Evolutionary conservation across 768 basidiomycete genomes (phyloP).

Genomic region (Stropharia rugosoannulata): DNA sequence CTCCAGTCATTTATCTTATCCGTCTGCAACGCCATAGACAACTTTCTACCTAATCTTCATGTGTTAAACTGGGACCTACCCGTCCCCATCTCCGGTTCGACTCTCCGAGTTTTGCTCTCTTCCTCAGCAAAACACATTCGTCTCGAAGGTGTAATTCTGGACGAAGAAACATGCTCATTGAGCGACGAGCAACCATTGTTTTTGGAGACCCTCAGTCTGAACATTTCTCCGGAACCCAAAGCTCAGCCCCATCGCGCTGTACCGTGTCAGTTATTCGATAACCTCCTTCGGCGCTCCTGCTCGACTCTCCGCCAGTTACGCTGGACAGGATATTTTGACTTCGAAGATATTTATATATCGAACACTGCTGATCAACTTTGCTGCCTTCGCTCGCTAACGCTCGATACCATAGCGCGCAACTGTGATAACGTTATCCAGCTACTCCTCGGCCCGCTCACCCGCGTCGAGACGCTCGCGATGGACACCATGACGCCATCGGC

Average conservation of each 20-base stretch:
- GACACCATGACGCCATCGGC: constrained; percentile 9
- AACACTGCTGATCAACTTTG: constrained; percentile 12
- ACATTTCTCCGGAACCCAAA: constrained; percentile 8
- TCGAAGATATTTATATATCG: constrained; percentile 1
- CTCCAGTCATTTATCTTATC: not conserved
- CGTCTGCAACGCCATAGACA: constrained; percentile 12
- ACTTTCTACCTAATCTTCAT: constrained; percentile 23
- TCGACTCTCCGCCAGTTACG: constrained; percentile 20
- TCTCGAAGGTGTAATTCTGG: constrained; percentile 14
- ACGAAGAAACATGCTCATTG: not conserved
- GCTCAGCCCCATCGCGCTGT: not conserved
- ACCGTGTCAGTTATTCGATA: constrained; percentile 4
- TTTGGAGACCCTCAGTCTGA: constrained; percentile 17
- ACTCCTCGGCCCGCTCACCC: constrained; percentile 10
- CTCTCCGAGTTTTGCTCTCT: constrained; percentile 14
- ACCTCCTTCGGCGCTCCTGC: constrained; percentile 8
- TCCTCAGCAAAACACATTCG: constrained; percentile 22
- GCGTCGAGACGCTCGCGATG: constrained; percentile 13
- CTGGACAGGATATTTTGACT: constrained; percentile 14
- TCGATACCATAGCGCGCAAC: constrained; percentile 13
- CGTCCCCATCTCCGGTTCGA: constrained; percentile 5
- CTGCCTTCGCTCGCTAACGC: constrained; percentile 16
- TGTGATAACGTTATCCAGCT: not conserved
- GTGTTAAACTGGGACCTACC: constrained; percentile 24
- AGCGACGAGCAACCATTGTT: not conserved